These are phyloP conservation scores for Pleurotus giganteus DNA, from an alignment of 768 basidiomycete genomes.

Conservation along the genomic window DNA sequence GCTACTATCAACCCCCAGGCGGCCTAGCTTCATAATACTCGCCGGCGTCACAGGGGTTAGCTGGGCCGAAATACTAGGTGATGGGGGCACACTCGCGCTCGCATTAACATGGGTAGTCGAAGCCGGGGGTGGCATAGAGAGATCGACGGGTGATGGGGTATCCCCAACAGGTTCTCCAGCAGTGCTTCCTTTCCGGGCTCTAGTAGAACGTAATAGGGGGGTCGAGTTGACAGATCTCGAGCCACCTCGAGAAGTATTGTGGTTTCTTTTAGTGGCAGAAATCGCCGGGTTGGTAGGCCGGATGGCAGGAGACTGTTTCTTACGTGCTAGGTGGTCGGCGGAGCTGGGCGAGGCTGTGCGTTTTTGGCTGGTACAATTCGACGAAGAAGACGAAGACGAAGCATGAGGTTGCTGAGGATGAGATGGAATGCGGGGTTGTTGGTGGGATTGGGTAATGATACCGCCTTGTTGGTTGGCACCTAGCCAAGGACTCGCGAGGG, in stretches of 20 bases:
- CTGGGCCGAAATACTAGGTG: constrained; percentile 23
- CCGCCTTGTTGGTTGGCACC: constrained; percentile 47
- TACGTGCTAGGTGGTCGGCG: constrained; percentile 51
- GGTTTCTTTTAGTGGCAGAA: constrained; percentile 21
- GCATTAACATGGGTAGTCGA: constrained; percentile 12
- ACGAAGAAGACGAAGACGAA: neutral
- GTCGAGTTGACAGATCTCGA: constrained; percentile 58
- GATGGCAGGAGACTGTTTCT: constrained; percentile 54
- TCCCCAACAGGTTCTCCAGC: constrained; percentile 43
- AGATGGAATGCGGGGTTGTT: constrained; percentile 13
- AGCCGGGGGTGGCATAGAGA: constrained; percentile 87
- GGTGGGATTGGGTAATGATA: constrained; percentile 13
- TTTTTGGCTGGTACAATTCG: constrained; percentile 34
- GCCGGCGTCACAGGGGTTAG: constrained; percentile 86
- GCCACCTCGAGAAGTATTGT: constrained; percentile 27
- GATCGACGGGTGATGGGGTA: constrained; percentile 85
- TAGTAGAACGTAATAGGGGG: constrained; percentile 49
- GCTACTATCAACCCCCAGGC: constrained; percentile 48
- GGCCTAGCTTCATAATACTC: constrained; percentile 86
- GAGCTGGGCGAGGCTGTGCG: constrained; percentile 56
- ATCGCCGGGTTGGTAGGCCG: constrained; percentile 29
- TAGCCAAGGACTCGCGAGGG: constrained; percentile 80
- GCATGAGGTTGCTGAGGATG: neutral
- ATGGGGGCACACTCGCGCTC: neutral
- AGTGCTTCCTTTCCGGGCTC: constrained; percentile 39